Base-by-base conservation (phyloP, 2,329 filamentous ascomycete species). In the Fusarium proliferatum region DNA sequence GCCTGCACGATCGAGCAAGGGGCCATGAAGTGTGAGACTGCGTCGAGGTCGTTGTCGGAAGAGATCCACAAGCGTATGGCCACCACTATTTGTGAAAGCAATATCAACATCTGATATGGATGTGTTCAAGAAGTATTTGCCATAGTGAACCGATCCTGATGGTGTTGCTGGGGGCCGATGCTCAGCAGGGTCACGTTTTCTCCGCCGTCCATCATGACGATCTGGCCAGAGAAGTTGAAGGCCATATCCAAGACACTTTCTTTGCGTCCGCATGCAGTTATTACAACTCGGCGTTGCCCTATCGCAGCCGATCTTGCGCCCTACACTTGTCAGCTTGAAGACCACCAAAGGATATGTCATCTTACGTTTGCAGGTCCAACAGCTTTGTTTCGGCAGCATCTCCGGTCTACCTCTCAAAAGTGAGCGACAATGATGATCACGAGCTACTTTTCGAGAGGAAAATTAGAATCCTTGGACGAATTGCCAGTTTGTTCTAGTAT, bases 341-440 rank as follows among this genome's bases (percentile, higher is more conserved):
- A 17, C 26, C 26, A 26, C 6, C 3, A 34, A 5, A 3, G 7
- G 7, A 1, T 3, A 21, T 26, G 9, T 6, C 5, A 21, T 41
- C 57, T 55, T 55, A 60, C 57, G 7, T 55, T 60, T 55, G 21
- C 57, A 55, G 6, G 57, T 55, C 57, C 46, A 60, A 13, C 57
- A 60, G 4, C 57, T 41, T 60, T 53, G 46, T 39, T 39, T 60
- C 2, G 28, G 46, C 10, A 26, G 11, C 45, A 41, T 60, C 16
- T 28, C 26, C 26, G 26, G 26, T 28, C 26, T 28, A 28, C 26
- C 26, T 28, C 26, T 7, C 26, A 28, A 28, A 28, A 28, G 26
- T 28, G 26, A 7, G 26, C 26, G 26, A 28, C 26, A 28, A 6
- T 28, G 6, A 28, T 28, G 6, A 28, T 28, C 26, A 28, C 26